Percentiles rank a stretch among this genome's conserved stretches.
These are phyloP conservation scores for Beauveria australis DNA, from an alignment of 2,329 filamentous ascomycete species.

Conservation along the genomic window DNA sequence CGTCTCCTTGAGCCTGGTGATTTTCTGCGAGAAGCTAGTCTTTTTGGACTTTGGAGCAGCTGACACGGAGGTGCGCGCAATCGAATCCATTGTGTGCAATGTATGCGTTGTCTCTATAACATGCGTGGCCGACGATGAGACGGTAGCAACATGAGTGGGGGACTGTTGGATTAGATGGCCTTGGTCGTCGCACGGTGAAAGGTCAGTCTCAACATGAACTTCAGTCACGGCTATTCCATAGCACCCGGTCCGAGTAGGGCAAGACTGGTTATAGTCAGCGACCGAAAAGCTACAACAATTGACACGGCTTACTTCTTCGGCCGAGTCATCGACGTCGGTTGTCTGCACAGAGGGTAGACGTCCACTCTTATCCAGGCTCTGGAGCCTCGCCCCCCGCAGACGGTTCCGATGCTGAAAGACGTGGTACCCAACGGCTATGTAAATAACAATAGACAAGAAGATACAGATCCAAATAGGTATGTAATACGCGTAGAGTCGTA, in stretches of 20 bases:
- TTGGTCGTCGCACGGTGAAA: constrained; percentile 5
- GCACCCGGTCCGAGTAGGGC: constrained; percentile 20
- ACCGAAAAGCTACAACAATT: neutral
- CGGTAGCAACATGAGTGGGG: neutral
- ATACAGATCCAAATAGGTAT: constrained; percentile 54
- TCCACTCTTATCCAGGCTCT: constrained; percentile 17
- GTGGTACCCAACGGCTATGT: constrained; percentile 48
- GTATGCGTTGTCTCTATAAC: neutral
- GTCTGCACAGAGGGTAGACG: constrained; percentile 18
- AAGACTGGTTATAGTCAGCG: neutral
- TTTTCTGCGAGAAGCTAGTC: neutral
- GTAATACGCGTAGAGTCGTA: constrained; percentile 53
- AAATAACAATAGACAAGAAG: constrained; percentile 44
- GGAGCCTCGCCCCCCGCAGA: constrained; percentile 35
- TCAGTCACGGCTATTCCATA: constrained; percentile 43
- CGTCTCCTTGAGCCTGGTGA: constrained; percentile 17
- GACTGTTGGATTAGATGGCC: constrained; percentile 4
- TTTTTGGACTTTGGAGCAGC: neutral
- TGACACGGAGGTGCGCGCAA: neutral
- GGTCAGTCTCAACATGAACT: constrained; percentile 33
- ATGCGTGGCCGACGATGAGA: neutral
- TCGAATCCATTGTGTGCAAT: neutral
- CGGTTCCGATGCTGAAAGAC: constrained; percentile 52
- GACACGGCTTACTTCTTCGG: constrained; percentile 23
- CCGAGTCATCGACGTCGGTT: constrained; percentile 23